These are phyloP conservation scores for Botrytis fabae DNA, from an alignment of 2,329 filamentous ascomycete species.

Conservation along the genomic window DNA sequence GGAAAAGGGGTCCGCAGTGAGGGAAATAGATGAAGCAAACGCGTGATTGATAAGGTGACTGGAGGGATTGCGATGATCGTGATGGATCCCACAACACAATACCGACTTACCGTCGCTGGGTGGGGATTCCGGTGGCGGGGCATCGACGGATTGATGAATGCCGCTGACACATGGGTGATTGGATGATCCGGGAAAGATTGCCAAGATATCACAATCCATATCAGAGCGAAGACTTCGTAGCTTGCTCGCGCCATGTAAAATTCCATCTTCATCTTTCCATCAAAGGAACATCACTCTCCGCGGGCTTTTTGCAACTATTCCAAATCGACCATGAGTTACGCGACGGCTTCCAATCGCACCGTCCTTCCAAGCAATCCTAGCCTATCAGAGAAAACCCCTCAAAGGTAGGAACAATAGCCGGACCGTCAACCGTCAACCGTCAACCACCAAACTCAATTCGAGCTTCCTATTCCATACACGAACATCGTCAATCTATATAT, in stretches of 20 bases:
- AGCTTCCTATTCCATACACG: constrained; percentile 1
- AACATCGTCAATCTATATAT: background rate
- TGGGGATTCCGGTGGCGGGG: background rate
- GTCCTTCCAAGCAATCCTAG: background rate
- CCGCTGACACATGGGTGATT: background rate
- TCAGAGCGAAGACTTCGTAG: background rate
- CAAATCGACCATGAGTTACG: background rate
- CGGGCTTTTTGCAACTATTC: background rate
- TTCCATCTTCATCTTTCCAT: background rate
- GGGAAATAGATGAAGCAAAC: background rate
- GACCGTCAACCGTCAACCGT: background rate
- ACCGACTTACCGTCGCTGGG: background rate
- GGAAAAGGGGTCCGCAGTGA: background rate
- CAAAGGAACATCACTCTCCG: background rate
- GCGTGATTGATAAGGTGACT: background rate
- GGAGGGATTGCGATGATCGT: background rate
- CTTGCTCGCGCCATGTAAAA: background rate
- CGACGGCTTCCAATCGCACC: background rate
- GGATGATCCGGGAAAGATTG: background rate
- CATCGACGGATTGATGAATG: background rate
- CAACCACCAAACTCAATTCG: background rate
- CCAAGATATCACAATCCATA: background rate
- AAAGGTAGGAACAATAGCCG: background rate
- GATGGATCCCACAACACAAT: background rate
- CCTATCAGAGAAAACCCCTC: background rate